phyloP scores from a whole-genome alignment of 1,284 basidiomycete species.

The Tylopilus sp. region DNA sequence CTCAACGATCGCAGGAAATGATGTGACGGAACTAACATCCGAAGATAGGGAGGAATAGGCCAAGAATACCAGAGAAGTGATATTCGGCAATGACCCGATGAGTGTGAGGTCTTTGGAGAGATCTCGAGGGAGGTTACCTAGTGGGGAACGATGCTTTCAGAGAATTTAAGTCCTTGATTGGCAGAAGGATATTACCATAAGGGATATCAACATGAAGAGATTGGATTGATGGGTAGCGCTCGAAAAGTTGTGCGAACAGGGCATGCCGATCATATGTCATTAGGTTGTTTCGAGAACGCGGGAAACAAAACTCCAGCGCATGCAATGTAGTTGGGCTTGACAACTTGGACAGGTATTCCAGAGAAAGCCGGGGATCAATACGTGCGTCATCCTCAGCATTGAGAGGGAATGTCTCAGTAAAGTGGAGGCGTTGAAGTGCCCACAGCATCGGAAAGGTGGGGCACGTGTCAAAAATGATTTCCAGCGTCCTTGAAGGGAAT shows the following conservation, averaged over 20 bases:
- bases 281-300: no score
- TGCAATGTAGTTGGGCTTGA: neutral
- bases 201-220: neutral
- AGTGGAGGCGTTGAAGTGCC: neutral
- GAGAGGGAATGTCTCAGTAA: neutral
- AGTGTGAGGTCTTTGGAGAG: neutral
- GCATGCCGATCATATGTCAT: neutral
- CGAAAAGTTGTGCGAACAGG: neutral
- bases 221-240: neutral
- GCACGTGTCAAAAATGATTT: neutral
- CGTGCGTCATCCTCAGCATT: neutral
- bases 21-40: neutral
- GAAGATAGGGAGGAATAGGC: neutral
- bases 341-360: neutral
- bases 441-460: neutral
- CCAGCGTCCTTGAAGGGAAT: neutral
- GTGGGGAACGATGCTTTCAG: neutral
- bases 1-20: neutral
- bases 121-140: neutral
- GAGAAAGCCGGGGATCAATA: neutral
- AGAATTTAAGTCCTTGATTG: neutral
- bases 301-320: neutral
- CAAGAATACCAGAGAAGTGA: neutral
- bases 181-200: neutral
- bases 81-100: neutral